Evolutionary conservation across 768 basidiomycete species (phyloP).

Genomic region (Flagelloscypha sp.): DNA sequence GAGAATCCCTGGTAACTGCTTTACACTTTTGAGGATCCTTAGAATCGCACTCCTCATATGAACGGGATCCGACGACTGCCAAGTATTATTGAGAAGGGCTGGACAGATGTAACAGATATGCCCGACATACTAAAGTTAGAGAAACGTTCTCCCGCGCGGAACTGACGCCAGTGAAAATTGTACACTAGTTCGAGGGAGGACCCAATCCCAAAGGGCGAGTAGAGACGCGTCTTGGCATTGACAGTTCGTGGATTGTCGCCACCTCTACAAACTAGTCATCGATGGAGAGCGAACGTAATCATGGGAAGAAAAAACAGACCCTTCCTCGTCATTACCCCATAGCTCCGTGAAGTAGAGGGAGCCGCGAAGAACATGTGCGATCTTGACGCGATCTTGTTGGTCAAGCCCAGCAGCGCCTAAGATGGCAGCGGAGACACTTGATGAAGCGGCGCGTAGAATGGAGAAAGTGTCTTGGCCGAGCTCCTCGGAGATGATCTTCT

Average conservation of each 20-base stretch:
- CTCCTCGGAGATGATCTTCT: slow-evolving; percentile 11
- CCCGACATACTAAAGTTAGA: too few species aligned
- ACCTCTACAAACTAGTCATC: slow-evolving; percentile 6
- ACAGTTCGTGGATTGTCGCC: slow-evolving; percentile 10
- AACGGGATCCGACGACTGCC: too few species aligned
- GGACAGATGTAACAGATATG: too few species aligned
- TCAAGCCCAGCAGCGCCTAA: slow-evolving; percentile 7
- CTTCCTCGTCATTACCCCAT: slow-evolving; percentile 12
- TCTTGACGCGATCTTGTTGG: slow-evolving; percentile 6
- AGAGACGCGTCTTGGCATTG: slow-evolving; percentile 10
- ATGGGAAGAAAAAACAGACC: slow-evolving; percentile 4
- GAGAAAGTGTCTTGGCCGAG: slow-evolving; percentile 10
- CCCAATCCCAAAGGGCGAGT: slow-evolving; percentile 10
- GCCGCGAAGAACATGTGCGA: slow-evolving; percentile 9
- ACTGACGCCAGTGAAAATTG: slow-evolving; percentile 9
- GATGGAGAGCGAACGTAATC: slow-evolving; percentile 1
- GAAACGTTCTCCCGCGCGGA: slow-evolving; percentile 4
- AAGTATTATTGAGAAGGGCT: too few species aligned
- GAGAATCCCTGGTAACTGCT: slow-evolving; percentile 7
- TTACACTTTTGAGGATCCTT: slow-evolving; percentile 5
- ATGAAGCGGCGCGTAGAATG: slow-evolving; percentile 7
- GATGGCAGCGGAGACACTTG: slow-evolving; percentile 7
- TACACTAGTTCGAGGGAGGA: slow-evolving; percentile 10
- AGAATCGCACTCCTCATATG: slow-evolving; percentile 7
- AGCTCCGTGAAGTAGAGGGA: slow-evolving; percentile 10